These are phyloP conservation scores for Colletotrichum coccodes DNA, from an alignment of 2,329 filamentous ascomycete species.

Conservation along the genomic window DNA sequence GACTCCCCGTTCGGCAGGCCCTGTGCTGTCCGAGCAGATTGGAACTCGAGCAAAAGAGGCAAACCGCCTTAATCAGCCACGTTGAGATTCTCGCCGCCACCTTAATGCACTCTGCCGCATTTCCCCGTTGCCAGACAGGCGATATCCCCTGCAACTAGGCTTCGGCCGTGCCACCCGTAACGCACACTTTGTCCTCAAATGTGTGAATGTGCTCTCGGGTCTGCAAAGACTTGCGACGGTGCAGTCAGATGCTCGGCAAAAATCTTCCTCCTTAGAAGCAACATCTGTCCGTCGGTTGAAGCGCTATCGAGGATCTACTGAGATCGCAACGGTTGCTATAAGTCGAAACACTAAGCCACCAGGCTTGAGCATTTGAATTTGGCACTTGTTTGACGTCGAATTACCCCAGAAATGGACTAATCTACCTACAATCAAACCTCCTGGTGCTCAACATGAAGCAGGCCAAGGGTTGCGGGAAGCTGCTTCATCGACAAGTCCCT, in stretches of 20 bases:
- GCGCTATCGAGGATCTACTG: not conserved
- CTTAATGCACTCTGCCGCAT: not conserved
- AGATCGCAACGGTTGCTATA: too few relatives aligned
- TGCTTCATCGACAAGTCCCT: slow-evolving; percentile 7
- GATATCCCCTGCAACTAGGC: too few relatives aligned
- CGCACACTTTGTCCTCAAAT: not conserved
- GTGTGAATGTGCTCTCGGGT: not conserved
- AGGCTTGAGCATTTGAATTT: not conserved
- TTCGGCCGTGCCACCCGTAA: not conserved
- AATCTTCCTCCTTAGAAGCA: not conserved
- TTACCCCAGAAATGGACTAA: not conserved
- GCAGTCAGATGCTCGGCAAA: slow-evolving; percentile 10
- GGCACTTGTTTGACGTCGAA: not conserved
- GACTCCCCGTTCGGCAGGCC: not conserved
- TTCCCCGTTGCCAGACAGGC: not conserved
- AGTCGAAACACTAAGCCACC: not conserved
- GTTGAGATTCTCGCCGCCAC: not conserved
- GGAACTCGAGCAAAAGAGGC: not conserved
- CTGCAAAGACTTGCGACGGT: not conserved
- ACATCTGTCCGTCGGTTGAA: not conserved
- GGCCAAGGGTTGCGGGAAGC: slow-evolving; percentile 16
- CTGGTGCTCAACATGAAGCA: not conserved
- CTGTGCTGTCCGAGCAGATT: not conserved
- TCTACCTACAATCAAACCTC: not conserved
- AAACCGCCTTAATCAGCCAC: not conserved